These are phyloP conservation scores for Quillaja saponaria DNA, from an alignment of 306 rosid species.

Conservation along the genomic window DNA sequence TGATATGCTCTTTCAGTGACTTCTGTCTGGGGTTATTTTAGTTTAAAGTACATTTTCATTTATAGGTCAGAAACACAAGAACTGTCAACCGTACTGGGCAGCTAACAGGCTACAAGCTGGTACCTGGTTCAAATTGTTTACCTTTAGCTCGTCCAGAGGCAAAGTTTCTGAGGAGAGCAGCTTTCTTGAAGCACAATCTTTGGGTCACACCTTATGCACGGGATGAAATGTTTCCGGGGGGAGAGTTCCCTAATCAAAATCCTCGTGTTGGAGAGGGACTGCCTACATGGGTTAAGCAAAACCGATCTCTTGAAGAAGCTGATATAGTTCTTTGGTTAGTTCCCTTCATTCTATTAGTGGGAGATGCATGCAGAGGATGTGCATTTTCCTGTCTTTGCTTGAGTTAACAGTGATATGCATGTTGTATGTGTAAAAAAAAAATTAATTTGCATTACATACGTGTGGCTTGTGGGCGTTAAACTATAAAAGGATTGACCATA, in stretches of 20 bases:
- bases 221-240: slow-evolving; percentile 73
- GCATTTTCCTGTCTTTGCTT: neutral
- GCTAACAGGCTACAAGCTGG: slow-evolving; percentile 74
- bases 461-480: too few species aligned
- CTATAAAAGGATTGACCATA: too few species aligned
- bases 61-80: slow-evolving; percentile 77
- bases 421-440: neutral
- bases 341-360: neutral
- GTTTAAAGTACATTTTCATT: slow-evolving; percentile 22
- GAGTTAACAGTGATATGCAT: slow-evolving; percentile 5
- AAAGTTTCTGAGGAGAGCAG: slow-evolving; percentile 75
- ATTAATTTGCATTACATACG: too few species aligned
- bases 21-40: slow-evolving; percentile 1
- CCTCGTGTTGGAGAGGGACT: slow-evolving; percentile 82
- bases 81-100: slow-evolving; percentile 75
- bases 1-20: slow-evolving; percentile 2
- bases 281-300: slow-evolving; percentile 74
- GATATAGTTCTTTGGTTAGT: slow-evolving; percentile 82
- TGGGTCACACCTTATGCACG: slow-evolving; percentile 73
- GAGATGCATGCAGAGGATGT: slow-evolving; percentile 1
- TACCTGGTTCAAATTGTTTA: slow-evolving; percentile 81
- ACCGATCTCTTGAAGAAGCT: slow-evolving; percentile 76
- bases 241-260: slow-evolving; percentile 82
- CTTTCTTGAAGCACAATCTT: slow-evolving; percentile 81
- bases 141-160: slow-evolving; percentile 86